A percentile compares a stretch with the other conserved stretches of the same genome.
Conservation (phyloP, 1,139 yeast species). For the Casaregolazyma lundiana region DNA sequence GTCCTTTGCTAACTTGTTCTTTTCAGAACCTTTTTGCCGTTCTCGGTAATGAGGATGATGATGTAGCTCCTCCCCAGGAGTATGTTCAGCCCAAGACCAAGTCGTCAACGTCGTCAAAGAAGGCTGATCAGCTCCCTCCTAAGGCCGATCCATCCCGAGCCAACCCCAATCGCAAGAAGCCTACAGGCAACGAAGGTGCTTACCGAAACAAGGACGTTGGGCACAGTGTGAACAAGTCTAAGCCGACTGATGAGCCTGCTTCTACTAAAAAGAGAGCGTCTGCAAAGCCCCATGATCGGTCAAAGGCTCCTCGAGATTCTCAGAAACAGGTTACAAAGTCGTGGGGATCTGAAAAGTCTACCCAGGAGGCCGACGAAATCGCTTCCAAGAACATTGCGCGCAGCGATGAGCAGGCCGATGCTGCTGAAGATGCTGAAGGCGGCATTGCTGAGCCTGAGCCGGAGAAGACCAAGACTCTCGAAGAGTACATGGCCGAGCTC, state of each 20-base stretch:
- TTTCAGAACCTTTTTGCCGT: conserved; percentile 30
- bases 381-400: conserved; percentile 62
- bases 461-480: conserved; percentile 52
- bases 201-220: conserved; percentile 65
- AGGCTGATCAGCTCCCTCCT: conserved; percentile 79
- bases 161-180: conserved; percentile 41
- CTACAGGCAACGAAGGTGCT: conserved; percentile 86
- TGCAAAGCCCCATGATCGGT: conserved; percentile 63
- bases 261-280: conserved; percentile 32
- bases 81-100: conserved; percentile 76
- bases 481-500: conserved; percentile 68
- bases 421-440: conserved; percentile 32
- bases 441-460: conserved; percentile 33
- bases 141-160: conserved; percentile 51
- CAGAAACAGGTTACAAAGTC: conserved; percentile 80
- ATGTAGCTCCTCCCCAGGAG: conserved; percentile 46
- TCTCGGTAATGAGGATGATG: conserved; percentile 74
- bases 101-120: conserved; percentile 80
- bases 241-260: conserved; percentile 27
- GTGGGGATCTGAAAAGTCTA: conserved; percentile 68
- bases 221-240: conserved; percentile 59
- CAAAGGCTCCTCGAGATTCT: conserved; percentile 79
- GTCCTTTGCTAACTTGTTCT: not conserved
- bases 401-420: conserved; percentile 44
- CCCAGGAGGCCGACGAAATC: conserved; percentile 53